These are phyloP conservation scores for Trichoderma sp. DNA, from an alignment of 2,329 filamentous ascomycete genomes.

Conservation along the genomic window DNA sequence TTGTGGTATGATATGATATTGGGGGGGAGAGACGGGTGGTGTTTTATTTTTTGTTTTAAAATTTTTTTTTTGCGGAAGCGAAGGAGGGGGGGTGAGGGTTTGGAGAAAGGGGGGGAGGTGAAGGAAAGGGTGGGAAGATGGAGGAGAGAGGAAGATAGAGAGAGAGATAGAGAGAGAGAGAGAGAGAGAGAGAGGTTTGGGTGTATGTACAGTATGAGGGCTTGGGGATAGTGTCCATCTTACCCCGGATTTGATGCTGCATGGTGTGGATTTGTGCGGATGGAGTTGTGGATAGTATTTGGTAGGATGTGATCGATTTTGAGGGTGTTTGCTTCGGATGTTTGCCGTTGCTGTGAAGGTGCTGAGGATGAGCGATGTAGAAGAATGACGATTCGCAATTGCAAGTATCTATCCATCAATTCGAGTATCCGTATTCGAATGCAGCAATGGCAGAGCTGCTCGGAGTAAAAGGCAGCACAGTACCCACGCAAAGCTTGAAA, in stretches of 20 bases:
- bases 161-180: background rate
- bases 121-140: background rate
- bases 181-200: background rate
- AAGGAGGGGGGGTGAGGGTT: background rate
- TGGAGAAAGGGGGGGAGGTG: background rate
- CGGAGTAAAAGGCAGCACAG: too few species aligned
- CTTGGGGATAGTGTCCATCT: background rate
- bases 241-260: slow-evolving; percentile 10
- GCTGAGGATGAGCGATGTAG: too few species aligned
- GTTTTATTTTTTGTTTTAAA: background rate
- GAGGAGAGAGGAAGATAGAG: background rate
- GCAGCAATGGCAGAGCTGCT: too few species aligned
- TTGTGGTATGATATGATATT: background rate
- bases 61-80: background rate
- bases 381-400: too few species aligned
- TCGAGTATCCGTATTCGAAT: too few species aligned
- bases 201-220: background rate
- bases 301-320: too few species aligned
- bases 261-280: background rate
- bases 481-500: too few species aligned
- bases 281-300: background rate
- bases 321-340: too few species aligned
- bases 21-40: background rate
- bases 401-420: too few species aligned
- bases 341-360: too few species aligned